These are phyloP conservation scores for Crithidia expoeki DNA, from an alignment of 208 protist genomes.

Conservation along the genomic window DNA sequence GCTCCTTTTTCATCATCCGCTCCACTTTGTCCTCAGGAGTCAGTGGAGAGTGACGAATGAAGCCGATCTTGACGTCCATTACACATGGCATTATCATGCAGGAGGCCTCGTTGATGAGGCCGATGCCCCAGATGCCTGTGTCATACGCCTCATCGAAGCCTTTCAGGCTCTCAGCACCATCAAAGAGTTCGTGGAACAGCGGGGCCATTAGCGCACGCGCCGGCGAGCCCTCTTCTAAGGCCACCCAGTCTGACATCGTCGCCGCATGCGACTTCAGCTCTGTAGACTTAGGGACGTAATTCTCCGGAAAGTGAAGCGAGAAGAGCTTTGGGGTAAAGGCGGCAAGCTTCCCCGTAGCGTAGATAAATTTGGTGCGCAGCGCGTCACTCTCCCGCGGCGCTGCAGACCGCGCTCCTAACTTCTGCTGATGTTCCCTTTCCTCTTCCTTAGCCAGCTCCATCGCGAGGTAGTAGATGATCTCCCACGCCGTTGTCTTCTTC, in stretches of 20 bases:
- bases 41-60: constrained; percentile 68
- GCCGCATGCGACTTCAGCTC: constrained; percentile 19
- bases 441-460: constrained; percentile 35
- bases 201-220: constrained; percentile 19
- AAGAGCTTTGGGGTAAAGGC: constrained; percentile 24
- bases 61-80: constrained; percentile 84
- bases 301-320: constrained; percentile 31
- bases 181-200: constrained; percentile 49
- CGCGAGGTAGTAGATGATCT: constrained; percentile 67
- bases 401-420: no score
- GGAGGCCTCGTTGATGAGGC: constrained; percentile 63
- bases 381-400: constrained; percentile 1
- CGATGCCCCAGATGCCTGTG: constrained; percentile 50
- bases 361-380: constrained; percentile 22
- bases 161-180: constrained; percentile 28
- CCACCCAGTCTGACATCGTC: constrained; percentile 33
- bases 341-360: constrained; percentile 24
- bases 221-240: constrained; percentile 31
- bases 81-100: constrained; percentile 50
- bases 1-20: constrained; percentile 55
- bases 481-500: constrained; percentile 76
- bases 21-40: constrained; percentile 57
- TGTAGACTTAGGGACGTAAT: constrained; percentile 21
- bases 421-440: no score
- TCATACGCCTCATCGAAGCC: constrained; percentile 47